Evolutionary conservation across 768 basidiomycete genomes (phyloP), one percentile per base, ranked within the genome.

Genomic region (Russula brevipes): DNA sequence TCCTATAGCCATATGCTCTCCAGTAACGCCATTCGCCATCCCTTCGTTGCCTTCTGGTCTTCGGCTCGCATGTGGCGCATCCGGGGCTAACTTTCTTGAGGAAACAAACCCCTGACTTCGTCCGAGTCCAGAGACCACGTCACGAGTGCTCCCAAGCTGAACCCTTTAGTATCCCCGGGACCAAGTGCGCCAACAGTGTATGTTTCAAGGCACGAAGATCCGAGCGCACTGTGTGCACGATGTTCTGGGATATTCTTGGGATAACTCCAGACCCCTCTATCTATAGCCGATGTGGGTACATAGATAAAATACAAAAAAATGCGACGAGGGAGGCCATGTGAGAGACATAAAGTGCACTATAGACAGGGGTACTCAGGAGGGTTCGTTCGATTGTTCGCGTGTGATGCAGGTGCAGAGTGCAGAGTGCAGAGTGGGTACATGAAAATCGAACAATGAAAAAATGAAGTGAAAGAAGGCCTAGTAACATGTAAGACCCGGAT

Each of bases 221-320:
- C 61, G 61, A 54, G 12, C 33, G 41, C 16, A 41, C 31, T 55
- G 24, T n/a, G 19, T 19, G 11, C 62, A 54, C 30, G 44, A 53
- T 58, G 45, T 50, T 63, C 54, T n/a, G 31, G 31, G 31, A 10
- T 31, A 44, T 31, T 33, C 38, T 41, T 24, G 51, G 36, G 36
- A 46, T 38, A 54, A 59, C 58, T 64, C 51, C 49, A 42, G 44
- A 55, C 39, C 30, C 58, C 35, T 60, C 54, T 62, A 57, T 24
- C 42, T 54, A 54, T 45, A 47, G 24, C 4, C 16, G 42, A 50
- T 45, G 44, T 49, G 54, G 46, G 56, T 44, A 54, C 55, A 58
- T 64, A 64, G 52, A 64, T 60, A 64, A 39, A 49, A 60, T 64
- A 60, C 58, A 64, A 59, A 53, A 24, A 38, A 7, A 54, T 63